Conservation (phyloP, 768 basidiomycete species). For the Amanita subjunquillea region DNA sequence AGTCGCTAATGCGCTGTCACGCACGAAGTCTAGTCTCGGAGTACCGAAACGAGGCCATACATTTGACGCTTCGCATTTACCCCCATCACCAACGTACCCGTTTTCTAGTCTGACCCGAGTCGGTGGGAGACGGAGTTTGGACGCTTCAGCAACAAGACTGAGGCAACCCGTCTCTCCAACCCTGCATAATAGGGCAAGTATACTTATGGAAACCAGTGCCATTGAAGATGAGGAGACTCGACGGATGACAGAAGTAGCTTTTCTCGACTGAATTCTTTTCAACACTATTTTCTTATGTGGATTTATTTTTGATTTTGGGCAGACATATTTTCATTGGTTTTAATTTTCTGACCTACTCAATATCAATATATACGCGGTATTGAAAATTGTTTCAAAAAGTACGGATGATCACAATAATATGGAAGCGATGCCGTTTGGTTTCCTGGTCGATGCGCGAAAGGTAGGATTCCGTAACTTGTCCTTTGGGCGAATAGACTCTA, state of each 20-base stretch:
- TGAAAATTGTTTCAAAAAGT: no score
- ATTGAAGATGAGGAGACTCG: constrained; percentile 64
- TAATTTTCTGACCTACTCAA: neutral
- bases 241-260: constrained; percentile 64
- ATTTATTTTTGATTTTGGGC: no score
- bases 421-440: no score
- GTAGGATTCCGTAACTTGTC: no score
- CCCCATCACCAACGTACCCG: constrained; percentile 25
- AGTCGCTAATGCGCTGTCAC: constrained; percentile 24
- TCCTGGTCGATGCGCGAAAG: no score
- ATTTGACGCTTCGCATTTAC: constrained; percentile 24
- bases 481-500: no score
- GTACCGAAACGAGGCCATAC: constrained; percentile 8
- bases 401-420: no score
- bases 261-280: constrained; percentile 26
- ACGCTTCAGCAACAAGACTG: constrained; percentile 5
- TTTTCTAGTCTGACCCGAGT: neutral
- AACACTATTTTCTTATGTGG: neutral
- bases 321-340: no score
- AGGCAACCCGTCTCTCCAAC: constrained; percentile 43
- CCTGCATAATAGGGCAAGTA: constrained; percentile 49
- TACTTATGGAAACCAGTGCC: constrained; percentile 36
- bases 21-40: constrained; percentile 12
- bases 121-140: constrained; percentile 1
- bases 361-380: neutral